A percentile compares a stretch with the other conserved stretches of the same genome.
phyloP scores from a whole-genome alignment of 2,329 filamentous ascomycete species.

The Sporothrix humicola region DNA sequence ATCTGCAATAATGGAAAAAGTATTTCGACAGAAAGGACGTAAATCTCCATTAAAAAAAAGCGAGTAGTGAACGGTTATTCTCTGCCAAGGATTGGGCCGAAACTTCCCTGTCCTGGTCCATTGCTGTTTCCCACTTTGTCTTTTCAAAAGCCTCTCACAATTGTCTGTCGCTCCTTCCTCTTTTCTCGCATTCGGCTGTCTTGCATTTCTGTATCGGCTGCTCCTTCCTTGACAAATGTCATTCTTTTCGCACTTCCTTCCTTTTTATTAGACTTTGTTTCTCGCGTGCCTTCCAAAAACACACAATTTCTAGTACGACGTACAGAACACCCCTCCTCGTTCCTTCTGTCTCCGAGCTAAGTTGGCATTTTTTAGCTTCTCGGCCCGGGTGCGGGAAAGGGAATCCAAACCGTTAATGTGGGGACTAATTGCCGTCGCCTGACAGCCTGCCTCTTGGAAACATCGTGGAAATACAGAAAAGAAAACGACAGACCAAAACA shows the following conservation, averaged over 20 bases:
- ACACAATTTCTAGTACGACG: not conserved
- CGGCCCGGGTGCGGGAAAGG: slow-evolving; percentile 16
- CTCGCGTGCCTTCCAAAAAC: not conserved
- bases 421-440: slow-evolving; percentile 1
- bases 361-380: slow-evolving; percentile 27
- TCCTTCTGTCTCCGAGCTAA: not conserved
- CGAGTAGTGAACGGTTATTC: not conserved
- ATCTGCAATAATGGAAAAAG: too few species aligned
- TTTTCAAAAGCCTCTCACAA: not conserved
- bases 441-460: not conserved
- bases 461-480: not conserved
- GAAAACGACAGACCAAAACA: too few species aligned
- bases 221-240: not conserved
- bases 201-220: not conserved
- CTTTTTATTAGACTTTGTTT: not conserved
- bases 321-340: not conserved
- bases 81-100: not conserved
- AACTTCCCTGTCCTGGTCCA: not conserved
- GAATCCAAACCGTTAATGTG: slow-evolving; percentile 11
- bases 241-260: not conserved
- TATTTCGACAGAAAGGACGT: not conserved
- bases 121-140: not conserved
- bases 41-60: not conserved
- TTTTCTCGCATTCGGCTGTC: not conserved
- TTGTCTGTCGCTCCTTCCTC: not conserved